A percentile compares a stretch with the other conserved stretches of the same genome.
phyloP scores from a whole-genome alignment of 2,329 filamentous ascomycete genomes.

The Pyrenochaeta sp. region DNA sequence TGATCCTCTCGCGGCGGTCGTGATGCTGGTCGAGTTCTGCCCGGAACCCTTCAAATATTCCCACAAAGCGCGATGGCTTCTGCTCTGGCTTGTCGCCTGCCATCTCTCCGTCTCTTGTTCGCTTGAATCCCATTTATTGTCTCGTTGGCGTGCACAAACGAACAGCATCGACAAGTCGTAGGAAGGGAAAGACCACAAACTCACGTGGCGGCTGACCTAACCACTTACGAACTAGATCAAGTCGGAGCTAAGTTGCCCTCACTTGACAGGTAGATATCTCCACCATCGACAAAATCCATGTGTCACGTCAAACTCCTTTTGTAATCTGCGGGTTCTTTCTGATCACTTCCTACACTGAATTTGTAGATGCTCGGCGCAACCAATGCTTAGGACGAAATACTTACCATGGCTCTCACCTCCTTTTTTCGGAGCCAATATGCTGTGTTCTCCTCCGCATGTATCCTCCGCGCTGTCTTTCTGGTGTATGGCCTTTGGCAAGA shows the following conservation, averaged over 20 bases:
- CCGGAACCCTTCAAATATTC: conserved; percentile 87
- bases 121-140: conserved; percentile 36
- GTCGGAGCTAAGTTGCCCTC: conserved; percentile 13
- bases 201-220: conserved; percentile 32
- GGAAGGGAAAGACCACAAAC: conserved; percentile 23
- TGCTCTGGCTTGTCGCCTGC: conserved; percentile 40
- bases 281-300: not conserved
- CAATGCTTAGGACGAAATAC: not conserved
- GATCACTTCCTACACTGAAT: conserved; percentile 3
- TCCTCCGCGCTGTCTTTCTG: conserved; percentile 76
- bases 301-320: not conserved
- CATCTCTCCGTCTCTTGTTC: conserved; percentile 47
- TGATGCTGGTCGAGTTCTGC: conserved; percentile 93
- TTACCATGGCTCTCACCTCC: conserved; percentile 35
- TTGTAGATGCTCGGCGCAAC: not conserved
- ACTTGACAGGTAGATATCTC: too few relatives aligned
- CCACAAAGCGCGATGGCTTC: conserved; percentile 54
- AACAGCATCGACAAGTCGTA: conserved; percentile 32
- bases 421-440: conserved; percentile 44
- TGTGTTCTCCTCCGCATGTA: conserved; percentile 56
- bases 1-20: conserved; percentile 86
- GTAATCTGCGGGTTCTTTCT: conserved; percentile 1
- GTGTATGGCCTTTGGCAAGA: conserved; percentile 94
- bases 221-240: conserved; percentile 22
- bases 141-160: conserved; percentile 11